phyloP scores from a whole-genome alignment of 2,329 filamentous ascomycete genomes.

The Aspergillus ruber region DNA sequence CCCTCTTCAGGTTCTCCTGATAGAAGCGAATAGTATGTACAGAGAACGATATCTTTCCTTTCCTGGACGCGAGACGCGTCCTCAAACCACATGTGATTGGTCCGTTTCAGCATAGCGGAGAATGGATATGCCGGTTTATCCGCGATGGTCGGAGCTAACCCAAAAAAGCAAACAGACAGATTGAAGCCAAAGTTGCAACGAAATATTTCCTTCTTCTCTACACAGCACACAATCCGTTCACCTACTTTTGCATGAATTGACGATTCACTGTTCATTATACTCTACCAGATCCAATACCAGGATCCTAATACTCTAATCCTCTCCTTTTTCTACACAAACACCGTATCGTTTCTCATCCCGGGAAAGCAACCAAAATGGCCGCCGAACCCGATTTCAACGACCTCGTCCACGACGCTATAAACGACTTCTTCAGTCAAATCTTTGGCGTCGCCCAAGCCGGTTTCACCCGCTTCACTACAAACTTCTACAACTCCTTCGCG shows the following conservation, averaged over 20 bases:
- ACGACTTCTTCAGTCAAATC: slow-evolving; percentile 26
- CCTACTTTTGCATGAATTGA: not conserved
- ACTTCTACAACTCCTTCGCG: slow-evolving; percentile 38
- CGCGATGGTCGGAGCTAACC: slow-evolving; percentile 6
- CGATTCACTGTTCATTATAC: not conserved
- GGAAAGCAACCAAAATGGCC: slow-evolving; percentile 14
- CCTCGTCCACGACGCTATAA: slow-evolving; percentile 17
- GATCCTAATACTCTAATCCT: not conserved
- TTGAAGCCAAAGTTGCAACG: not conserved
- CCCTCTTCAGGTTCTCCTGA: too few relatives aligned
- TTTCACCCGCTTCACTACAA: slow-evolving; percentile 29
- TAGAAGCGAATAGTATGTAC: too few relatives aligned
- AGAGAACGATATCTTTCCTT: not conserved
- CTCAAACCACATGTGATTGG: slow-evolving; percentile 8
- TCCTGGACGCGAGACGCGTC: not conserved
- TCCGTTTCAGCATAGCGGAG: not conserved
- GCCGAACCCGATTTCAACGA: slow-evolving; percentile 16
- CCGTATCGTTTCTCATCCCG: too few relatives aligned
- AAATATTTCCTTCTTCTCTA: not conserved
- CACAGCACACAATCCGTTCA: not conserved
- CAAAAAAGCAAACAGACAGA: slow-evolving; percentile 4
- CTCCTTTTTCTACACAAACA: too few relatives aligned
- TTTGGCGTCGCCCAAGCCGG: slow-evolving; percentile 19
- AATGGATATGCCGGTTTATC: slow-evolving; percentile 2
- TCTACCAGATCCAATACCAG: too few relatives aligned